A percentile compares a stretch with the other conserved stretches of the same genome.
phyloP scores from a whole-genome alignment of 345 rosid genomes.

The Eutrema japonicum region DNA sequence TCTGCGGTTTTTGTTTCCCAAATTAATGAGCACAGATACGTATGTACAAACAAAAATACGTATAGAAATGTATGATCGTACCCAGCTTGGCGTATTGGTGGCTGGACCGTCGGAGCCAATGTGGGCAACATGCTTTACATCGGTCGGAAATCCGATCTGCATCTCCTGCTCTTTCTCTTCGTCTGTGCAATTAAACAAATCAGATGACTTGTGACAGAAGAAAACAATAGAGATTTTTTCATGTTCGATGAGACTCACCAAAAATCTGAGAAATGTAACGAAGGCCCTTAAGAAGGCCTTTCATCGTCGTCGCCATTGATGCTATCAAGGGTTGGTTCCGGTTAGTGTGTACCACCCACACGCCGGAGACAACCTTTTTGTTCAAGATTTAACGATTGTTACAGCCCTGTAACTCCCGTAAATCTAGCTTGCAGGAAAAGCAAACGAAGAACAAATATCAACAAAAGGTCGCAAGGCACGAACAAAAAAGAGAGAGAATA shows the following conservation, averaged over 20 bases:
- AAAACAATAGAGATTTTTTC: background rate
- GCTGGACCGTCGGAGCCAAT: constrained; percentile 84
- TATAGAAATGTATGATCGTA: constrained; percentile 29
- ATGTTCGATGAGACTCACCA: constrained; percentile 47
- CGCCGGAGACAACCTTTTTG: constrained; percentile 39
- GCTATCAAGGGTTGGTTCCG: constrained; percentile 32
- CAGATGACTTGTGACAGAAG: constrained; percentile 14
- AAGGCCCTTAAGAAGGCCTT: constrained; percentile 76
- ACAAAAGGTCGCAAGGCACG: background rate
- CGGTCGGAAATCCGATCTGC: constrained; percentile 88
- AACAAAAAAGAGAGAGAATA: background rate
- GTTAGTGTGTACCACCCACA: constrained; percentile 34
- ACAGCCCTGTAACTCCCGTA: constrained; percentile 20
- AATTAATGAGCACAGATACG: background rate
- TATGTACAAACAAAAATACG: background rate
- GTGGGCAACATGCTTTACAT: constrained; percentile 98
- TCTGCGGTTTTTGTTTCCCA: constrained; percentile 16
- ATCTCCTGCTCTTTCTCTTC: constrained; percentile 82
- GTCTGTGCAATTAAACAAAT: constrained; percentile 43
- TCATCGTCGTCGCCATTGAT: constrained; percentile 56
- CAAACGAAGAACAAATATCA: constrained; percentile 17
- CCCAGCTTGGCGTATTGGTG: constrained; percentile 65
- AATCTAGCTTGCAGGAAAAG: constrained; percentile 36
- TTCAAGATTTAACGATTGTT: constrained; percentile 34
- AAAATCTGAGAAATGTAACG: constrained; percentile 83